These are phyloP conservation scores for Phaeosphaeriaceae sp. DNA, from an alignment of 2,329 filamentous ascomycete genomes.

Conservation along the genomic window DNA sequence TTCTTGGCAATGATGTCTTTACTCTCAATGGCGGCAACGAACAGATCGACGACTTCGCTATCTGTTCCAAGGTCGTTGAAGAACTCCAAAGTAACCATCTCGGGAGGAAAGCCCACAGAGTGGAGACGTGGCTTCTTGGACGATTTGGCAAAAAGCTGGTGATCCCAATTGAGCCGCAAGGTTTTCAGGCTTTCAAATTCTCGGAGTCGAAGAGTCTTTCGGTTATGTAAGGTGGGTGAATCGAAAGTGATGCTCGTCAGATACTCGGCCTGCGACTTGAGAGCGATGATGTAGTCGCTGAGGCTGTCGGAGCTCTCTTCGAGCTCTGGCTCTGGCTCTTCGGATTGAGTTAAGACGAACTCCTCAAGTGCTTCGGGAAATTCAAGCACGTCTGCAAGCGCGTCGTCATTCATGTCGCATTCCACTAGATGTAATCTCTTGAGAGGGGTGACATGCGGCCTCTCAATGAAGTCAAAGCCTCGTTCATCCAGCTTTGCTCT, in stretches of 20 bases:
- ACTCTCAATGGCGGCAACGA: conserved; percentile 34
- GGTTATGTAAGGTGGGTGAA: conserved; percentile 32
- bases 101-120: conserved; percentile 38
- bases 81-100: conserved; percentile 37
- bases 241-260: conserved; percentile 40
- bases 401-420: conserved; percentile 44
- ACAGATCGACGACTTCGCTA: conserved; percentile 37
- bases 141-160: conserved; percentile 41
- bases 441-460: conserved; percentile 36
- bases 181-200: conserved; percentile 34
- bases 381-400: conserved; percentile 38
- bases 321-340: conserved; percentile 38
- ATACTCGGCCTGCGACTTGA: conserved; percentile 36
- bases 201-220: conserved; percentile 38
- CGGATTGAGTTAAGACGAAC: conserved; percentile 41
- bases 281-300: conserved; percentile 39
- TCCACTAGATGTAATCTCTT: conserved; percentile 38
- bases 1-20: conserved; percentile 33
- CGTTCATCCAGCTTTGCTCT: conserved; percentile 40
- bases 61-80: conserved; percentile 43
- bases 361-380: conserved; percentile 40
- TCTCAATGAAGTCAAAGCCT: conserved; percentile 40
- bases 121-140: conserved; percentile 41
- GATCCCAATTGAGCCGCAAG: conserved; percentile 40
- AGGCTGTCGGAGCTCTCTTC: conserved; percentile 43